phyloP scores from a whole-genome alignment of 164 flowering plant species.

The Berberis vulgaris region DNA sequence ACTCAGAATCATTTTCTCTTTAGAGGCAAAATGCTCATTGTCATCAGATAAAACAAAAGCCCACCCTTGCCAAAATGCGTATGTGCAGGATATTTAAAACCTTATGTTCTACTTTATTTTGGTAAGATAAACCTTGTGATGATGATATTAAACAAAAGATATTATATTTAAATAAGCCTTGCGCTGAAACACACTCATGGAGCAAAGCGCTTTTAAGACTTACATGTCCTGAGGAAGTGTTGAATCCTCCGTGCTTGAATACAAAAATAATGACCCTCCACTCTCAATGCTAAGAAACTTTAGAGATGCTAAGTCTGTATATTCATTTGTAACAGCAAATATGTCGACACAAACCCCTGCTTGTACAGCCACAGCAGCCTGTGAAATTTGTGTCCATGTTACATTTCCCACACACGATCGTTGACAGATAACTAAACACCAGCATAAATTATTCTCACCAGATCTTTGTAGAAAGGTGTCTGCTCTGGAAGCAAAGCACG shows the following conservation, averaged over 20 bases:
- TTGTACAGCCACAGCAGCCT: constrained; percentile 99
- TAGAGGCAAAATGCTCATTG: neutral
- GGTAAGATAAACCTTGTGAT: no score
- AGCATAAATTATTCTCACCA: constrained; percentile 36
- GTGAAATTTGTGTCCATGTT: constrained; percentile 27
- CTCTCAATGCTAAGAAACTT: constrained; percentile 97
- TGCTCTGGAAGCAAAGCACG: constrained; percentile 98
- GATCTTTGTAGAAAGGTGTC: constrained; percentile 91
- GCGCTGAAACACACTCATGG: neutral
- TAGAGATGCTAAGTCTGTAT: constrained; percentile 92
- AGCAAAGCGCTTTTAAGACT: constrained; percentile 18
- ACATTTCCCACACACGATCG: constrained; percentile 7
- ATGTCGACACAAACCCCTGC: constrained; percentile 98
- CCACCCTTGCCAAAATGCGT: neutral
- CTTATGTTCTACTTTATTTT: no score
- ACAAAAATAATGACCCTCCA: constrained; percentile 87
- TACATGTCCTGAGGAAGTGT: constrained; percentile 99
- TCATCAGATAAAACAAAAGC: neutral
- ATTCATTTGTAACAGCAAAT: constrained; percentile 98
- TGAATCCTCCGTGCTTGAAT: constrained; percentile 90
- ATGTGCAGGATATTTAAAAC: neutral
- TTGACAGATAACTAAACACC: neutral
- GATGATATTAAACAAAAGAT: no score
- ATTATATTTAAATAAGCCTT: neutral
- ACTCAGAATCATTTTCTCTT: neutral